A percentile compares a stretch with the other conserved stretches of the same genome.
phyloP scores from a whole-genome alignment of 192 early-diverging fungal species.

The Backusella mclennaniae region DNA sequence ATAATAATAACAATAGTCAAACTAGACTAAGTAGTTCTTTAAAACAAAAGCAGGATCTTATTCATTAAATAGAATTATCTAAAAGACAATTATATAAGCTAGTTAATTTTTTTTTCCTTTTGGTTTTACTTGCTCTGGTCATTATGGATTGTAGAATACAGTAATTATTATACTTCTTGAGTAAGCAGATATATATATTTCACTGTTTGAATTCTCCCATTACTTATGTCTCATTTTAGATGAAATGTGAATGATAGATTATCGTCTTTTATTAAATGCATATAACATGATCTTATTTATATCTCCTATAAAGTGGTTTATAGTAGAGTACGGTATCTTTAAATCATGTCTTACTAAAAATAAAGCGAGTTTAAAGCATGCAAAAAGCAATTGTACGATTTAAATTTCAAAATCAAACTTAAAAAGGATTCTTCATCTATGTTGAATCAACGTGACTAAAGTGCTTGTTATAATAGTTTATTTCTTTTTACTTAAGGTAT shows the following conservation, averaged over 20 bases:
- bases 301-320: neutral
- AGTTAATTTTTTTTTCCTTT: neutral
- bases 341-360: too few relatives aligned
- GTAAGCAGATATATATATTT: neutral
- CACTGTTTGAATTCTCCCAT: neutral
- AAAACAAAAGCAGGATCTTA: neutral
- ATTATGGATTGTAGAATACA: neutral
- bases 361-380: too few relatives aligned
- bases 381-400: too few relatives aligned
- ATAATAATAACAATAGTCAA: neutral
- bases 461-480: too few relatives aligned
- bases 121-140: neutral
- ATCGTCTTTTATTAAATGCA: neutral
- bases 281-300: neutral
- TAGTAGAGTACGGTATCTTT: too few relatives aligned
- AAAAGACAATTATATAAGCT: neutral
- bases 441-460: too few relatives aligned
- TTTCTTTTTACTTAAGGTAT: too few relatives aligned
- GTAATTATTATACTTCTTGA: neutral
- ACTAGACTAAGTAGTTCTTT: neutral
- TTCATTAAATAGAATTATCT: neutral
- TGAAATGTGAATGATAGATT: neutral
- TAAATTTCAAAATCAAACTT: too few relatives aligned
- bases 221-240: conserved; percentile 3
- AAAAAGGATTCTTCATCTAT: too few relatives aligned